Conservation (phyloP, 495 filamentous ascomycete species). For the Stereocaulon alpinum region DNA sequence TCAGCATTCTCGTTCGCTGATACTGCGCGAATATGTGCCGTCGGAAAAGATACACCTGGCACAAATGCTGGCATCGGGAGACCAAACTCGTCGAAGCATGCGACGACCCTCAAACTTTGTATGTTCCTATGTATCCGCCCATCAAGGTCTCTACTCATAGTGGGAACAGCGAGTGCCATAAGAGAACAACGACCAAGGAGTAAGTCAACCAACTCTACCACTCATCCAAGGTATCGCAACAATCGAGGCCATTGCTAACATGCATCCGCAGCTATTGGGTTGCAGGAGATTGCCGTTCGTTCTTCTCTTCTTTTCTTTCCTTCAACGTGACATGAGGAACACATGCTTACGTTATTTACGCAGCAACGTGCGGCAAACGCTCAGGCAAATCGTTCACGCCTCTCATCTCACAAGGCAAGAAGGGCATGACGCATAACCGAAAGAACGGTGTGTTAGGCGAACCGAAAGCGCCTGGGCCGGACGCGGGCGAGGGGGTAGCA, state of each 20-base stretch:
- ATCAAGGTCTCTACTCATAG: neutral
- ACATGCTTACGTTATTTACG: neutral
- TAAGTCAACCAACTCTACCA: neutral
- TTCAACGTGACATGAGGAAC: too few species aligned
- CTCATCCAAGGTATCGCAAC: too few species aligned
- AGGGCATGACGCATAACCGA: neutral
- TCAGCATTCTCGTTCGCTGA: neutral
- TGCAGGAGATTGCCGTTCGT: neutral
- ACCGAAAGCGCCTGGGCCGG: neutral
- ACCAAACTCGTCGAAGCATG: neutral
- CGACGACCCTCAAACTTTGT: neutral
- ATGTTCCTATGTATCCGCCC: neutral
- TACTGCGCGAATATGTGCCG: neutral
- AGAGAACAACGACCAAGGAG: neutral
- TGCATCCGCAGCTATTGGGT: neutral
- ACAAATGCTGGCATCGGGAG: neutral
- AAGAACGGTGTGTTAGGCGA: neutral
- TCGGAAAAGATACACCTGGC: neutral
- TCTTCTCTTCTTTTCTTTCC: neutral
- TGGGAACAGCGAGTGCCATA: neutral
- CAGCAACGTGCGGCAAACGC: neutral
- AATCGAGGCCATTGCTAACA: neutral
- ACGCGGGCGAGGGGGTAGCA: too few species aligned
- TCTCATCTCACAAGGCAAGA: neutral
- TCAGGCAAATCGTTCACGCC: neutral